A percentile compares a stretch with the other conserved stretches of the same genome.
Conservation (phyloP, 2,329 filamentous ascomycete species). For the Colletotrichum falcatum region DNA sequence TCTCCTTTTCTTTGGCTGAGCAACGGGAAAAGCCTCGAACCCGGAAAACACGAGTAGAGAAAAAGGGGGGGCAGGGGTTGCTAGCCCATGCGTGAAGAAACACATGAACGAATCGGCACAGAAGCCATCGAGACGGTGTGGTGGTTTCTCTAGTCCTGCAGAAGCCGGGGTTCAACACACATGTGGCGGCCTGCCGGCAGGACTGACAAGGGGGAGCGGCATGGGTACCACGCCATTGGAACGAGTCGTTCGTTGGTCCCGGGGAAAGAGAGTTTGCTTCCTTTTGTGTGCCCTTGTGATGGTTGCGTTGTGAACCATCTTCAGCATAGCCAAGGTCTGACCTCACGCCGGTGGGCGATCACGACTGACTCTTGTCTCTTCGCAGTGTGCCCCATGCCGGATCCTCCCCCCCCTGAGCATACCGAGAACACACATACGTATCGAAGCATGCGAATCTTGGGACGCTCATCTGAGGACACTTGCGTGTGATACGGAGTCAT, state of each 20-base stretch:
- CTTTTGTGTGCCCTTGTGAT: background rate
- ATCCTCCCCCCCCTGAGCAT: background rate
- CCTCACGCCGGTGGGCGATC: background rate
- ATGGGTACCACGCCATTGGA: conserved; percentile 24
- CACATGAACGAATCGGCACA: conserved; percentile 29
- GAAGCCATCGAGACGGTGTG: conserved; percentile 22
- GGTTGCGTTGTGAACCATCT: background rate
- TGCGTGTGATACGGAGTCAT: background rate
- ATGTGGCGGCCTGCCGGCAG: conserved; percentile 19
- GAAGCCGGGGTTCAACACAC: background rate
- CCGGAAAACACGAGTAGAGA: background rate
- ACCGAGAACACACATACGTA: too few relatives aligned
- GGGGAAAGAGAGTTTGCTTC: background rate
- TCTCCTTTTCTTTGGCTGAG: conserved; percentile 32
- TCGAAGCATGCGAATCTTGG: background rate
- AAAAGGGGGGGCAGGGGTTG: too few relatives aligned
- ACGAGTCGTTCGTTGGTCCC: background rate
- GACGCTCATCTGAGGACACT: background rate
- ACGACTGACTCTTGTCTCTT: background rate
- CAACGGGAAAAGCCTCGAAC: conserved; percentile 9
- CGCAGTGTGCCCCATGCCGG: conserved; percentile 1
- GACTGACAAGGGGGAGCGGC: background rate
- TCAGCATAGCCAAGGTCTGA: background rate
- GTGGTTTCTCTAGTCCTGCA: conserved; percentile 17
- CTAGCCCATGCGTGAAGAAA: background rate